These are phyloP conservation scores for Plenodomus lindquistii DNA, from an alignment of 2,329 filamentous ascomycete species.

Conservation along the genomic window DNA sequence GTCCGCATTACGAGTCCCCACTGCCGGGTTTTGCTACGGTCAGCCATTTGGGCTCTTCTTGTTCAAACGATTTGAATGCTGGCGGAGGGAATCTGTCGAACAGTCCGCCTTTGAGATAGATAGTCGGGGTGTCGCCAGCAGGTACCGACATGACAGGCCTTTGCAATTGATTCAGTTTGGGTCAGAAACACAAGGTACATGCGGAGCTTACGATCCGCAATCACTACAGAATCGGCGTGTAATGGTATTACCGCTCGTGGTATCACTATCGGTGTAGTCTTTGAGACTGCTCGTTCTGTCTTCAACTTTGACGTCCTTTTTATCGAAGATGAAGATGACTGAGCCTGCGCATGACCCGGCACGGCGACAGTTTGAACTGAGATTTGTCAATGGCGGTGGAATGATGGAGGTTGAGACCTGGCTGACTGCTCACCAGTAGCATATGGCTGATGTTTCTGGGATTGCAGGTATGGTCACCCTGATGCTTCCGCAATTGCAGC, in stretches of 20 bases:
- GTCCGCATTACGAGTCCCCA: too few relatives aligned
- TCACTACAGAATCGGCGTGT: conserved; percentile 33
- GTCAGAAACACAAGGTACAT: neutral
- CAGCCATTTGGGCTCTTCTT: conserved; percentile 30
- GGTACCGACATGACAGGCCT: conserved; percentile 29
- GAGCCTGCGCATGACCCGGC: conserved; percentile 25
- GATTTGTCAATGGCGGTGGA: neutral
- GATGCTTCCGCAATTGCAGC: conserved; percentile 37
- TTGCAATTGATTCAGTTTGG: conserved; percentile 1
- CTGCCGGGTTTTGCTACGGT: conserved; percentile 15
- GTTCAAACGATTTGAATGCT: conserved; percentile 16
- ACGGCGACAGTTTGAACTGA: conserved; percentile 36
- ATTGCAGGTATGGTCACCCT: conserved; percentile 27
- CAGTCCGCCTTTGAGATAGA: conserved; percentile 31
- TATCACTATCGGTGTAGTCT: conserved; percentile 32
- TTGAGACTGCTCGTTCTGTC: conserved; percentile 27
- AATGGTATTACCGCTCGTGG: conserved; percentile 31
- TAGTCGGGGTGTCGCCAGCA: conserved; percentile 14
- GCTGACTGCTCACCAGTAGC: conserved; percentile 32
- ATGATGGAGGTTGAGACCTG: too few relatives aligned
- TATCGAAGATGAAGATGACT: conserved; percentile 27
- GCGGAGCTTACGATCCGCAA: conserved; percentile 31
- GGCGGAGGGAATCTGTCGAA: conserved; percentile 28
- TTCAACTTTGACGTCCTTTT: conserved; percentile 20
- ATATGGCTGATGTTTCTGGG: conserved; percentile 26